Conservation (phyloP, 352 stramenopile species). For the Phytophthora kernoviae region DNA sequence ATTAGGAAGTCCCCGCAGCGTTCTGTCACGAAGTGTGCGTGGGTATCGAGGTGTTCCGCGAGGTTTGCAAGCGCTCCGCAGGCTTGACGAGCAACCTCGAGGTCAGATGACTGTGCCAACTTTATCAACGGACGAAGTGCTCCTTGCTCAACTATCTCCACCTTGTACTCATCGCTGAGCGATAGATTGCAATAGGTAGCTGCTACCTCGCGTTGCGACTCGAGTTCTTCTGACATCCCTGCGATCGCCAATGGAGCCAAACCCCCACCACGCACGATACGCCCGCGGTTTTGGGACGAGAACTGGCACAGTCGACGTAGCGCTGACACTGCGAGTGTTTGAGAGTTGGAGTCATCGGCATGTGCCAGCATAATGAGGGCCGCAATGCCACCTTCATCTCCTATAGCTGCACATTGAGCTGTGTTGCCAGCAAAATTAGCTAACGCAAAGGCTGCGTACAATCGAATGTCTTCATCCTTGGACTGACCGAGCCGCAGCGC, state of each 20-base stretch:
- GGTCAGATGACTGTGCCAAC: conserved; percentile 89
- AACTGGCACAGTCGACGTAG: conserved; percentile 93
- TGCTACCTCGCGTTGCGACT: conserved; percentile 95
- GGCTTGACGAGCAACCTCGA: conserved; percentile 92
- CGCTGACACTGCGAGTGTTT: conserved; percentile 93
- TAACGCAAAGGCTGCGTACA: conserved; percentile 93
- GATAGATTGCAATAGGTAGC: conserved; percentile 95
- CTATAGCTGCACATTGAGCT: conserved; percentile 88
- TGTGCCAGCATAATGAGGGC: conserved; percentile 91
- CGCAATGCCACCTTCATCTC: conserved; percentile 88
- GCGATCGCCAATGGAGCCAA: conserved; percentile 86
- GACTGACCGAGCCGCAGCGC: conserved; percentile 80
- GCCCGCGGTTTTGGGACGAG: conserved; percentile 85
- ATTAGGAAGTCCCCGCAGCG: conserved; percentile 78
- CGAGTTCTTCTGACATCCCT: conserved; percentile 88
- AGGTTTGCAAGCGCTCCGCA: conserved; percentile 95
- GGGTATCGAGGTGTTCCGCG: conserved; percentile 93
- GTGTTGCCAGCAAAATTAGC: conserved; percentile 93
- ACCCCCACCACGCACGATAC: conserved; percentile 86
- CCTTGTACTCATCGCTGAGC: conserved; percentile 91
- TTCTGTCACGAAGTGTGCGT: conserved; percentile 85
- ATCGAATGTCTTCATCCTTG: conserved; percentile 80
- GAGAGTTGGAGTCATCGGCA: conserved; percentile 85
- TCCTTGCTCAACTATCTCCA: conserved; percentile 86
- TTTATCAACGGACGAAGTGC: conserved; percentile 84